A percentile compares a stretch with the other conserved stretches of the same genome.
These are phyloP conservation scores for Bruguiera hainesii DNA, from an alignment of 441 rosid genomes.

Conservation along the genomic window DNA sequence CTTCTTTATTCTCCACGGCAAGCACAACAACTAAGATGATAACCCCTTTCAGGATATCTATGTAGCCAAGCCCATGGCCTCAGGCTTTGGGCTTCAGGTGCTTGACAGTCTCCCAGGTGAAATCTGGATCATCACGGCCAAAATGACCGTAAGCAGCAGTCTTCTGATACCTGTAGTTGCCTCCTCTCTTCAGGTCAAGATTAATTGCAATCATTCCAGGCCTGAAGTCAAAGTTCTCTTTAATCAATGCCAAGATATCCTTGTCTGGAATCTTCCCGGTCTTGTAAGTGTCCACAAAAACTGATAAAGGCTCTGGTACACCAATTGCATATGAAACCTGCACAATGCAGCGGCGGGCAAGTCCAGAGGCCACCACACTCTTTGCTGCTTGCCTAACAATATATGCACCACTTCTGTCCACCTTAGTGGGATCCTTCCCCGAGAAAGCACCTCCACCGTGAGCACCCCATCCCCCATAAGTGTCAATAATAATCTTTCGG, in stretches of 20 bases:
- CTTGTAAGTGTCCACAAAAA: constrained; percentile 70
- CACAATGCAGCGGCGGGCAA: constrained; percentile 67
- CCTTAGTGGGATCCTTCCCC: constrained; percentile 62
- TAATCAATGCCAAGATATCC: constrained; percentile 59
- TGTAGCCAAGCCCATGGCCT: constrained; percentile 12
- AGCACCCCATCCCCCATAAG: constrained; percentile 55
- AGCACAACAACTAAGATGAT: constrained; percentile 23
- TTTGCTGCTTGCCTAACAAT: constrained; percentile 81
- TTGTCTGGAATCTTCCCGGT: constrained; percentile 72
- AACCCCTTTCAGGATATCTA: constrained; percentile 27
- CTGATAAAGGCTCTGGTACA: constrained; percentile 75
- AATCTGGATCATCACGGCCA: constrained; percentile 74
- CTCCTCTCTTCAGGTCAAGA: constrained; percentile 76
- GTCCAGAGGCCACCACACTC: constrained; percentile 71
- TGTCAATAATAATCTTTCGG: constrained; percentile 69
- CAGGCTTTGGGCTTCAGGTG: constrained; percentile 61
- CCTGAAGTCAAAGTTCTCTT: constrained; percentile 75
- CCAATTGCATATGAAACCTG: constrained; percentile 83
- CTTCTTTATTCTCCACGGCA: constrained; percentile 26
- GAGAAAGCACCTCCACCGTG: constrained; percentile 56
- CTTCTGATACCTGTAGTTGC: constrained; percentile 72
- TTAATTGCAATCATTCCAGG: constrained; percentile 81
- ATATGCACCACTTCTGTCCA: constrained; percentile 76
- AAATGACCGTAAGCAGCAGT: constrained; percentile 81
- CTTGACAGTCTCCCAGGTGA: constrained; percentile 80